These are phyloP conservation scores for Kalmusia sp. DNA, from an alignment of 2,329 filamentous ascomycete species.

Conservation along the genomic window DNA sequence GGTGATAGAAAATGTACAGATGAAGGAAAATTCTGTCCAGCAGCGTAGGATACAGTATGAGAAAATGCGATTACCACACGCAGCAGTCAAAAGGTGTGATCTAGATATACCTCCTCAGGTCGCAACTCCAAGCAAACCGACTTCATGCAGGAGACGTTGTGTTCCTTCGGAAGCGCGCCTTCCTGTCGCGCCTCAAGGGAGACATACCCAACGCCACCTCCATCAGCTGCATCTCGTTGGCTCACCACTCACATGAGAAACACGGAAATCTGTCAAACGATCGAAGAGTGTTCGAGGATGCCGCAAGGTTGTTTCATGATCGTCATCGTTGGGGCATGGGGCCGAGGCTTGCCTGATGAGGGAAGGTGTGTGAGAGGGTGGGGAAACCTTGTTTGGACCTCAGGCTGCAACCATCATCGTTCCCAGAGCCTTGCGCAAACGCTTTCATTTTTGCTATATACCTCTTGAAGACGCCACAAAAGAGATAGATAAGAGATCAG, in stretches of 20 bases:
- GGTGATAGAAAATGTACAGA: background rate
- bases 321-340: background rate
- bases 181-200: background rate
- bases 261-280: background rate
- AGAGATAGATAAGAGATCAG: background rate
- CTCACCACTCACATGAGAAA: background rate
- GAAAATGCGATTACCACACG: background rate
- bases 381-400: conserved; percentile 9
- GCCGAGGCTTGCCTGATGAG: conserved; percentile 1
- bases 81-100: background rate
- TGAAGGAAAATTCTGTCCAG: background rate
- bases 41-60: background rate
- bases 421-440: background rate
- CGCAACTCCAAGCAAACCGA: background rate
- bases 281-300: background rate
- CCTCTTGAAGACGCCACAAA: background rate
- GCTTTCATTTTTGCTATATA: background rate
- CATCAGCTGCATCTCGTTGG: background rate
- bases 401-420: background rate
- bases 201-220: no score
- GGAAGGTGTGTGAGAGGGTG: background rate
- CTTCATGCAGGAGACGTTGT: background rate
- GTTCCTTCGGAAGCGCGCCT: background rate
- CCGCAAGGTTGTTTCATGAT: conserved; percentile 6
- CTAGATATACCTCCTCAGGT: background rate